Base-by-base conservation (phyloP, 352 stramenopile species). In the Globisporangium lucens region DNA sequence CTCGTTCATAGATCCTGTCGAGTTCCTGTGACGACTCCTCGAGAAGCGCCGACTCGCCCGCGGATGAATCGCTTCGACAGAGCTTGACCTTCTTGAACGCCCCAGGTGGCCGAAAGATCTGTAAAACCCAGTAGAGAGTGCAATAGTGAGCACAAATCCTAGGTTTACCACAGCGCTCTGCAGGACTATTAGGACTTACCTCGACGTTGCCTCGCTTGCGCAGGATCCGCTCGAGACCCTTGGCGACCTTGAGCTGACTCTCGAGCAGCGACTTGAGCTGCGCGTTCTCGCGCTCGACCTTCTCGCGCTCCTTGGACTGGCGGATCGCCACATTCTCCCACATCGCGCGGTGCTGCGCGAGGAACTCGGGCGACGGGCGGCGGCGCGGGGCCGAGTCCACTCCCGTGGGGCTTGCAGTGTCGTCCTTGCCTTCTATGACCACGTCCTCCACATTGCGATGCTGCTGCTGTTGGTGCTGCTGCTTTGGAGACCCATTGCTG, bases 161-260 rank as follows among this genome's bases (percentile, higher is more conserved):
- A 56, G 51, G 12, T 22, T 35, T 35, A 10, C 6, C 35, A 36
- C 10, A 57, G 24, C 36, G 24, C 9, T n/a, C 4, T 17, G 10
- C 8, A 22, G 22, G n/a, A 30, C 2, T 8, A 30, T 56, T 10
- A 29, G 3, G 12, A 4, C 36, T 4, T 57, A 57, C 52, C 52
- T 59, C 53, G 27, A 59, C 53, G 29, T 59, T 59, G 53, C 29
- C 53, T 41, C 53, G 53, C 53, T 78, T 80, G 57, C 56, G 62
- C 29, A 83, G 63, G 35, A 79, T 73, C 46, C 65, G 72, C 69
- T 81, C 73, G 27, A 82, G 71, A 9, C 67, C 78, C 49, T 79
- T 80, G 60, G 68, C 73, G 65, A 82, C 63, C 66, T 81, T 82
- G 65, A 81, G 79, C 68, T 85, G 75, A 38, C 78, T 77, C 58